Evolutionary conservation across 2,329 filamentous ascomycete genomes (phyloP), one percentile per base, ranked within the genome.

Genomic region (Onygenales sp.): DNA sequence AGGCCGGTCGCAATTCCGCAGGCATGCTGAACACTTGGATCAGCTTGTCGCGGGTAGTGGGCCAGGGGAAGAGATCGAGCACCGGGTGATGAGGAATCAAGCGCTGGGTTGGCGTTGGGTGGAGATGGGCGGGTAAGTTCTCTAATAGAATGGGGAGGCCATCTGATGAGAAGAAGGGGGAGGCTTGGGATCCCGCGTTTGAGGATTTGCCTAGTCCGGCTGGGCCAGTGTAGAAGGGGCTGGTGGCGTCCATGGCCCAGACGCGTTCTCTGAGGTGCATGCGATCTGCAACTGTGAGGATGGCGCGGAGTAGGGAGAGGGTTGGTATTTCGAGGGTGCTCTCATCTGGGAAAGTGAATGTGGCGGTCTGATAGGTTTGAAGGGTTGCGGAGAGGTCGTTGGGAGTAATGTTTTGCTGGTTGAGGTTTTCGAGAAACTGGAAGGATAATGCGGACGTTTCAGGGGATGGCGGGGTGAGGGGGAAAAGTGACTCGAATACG

Each of bases 31-130:
- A 68, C 34, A 82, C 67, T 56, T 70, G 70, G 57, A 84, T 78
- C 39, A 79, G 64, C 53, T 75, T 75, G 56, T 81, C 76, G 6
- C 80, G 70, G 37, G 77, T 75, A 14, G 61, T 67, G 1, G 80
- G 78, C 81, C 80, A 83, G 0, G 80, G 80, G 1, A 83, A 63
- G 32, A 82, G 65, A 61, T 84, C 80, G 9, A 83, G 63, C 10
- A 81, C 54, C 1, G 81, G 79, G 58, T 83, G 80, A 56, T 83
- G 80, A 1, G 77, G 75, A 11, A 80, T 65, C 2, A 69, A 58
- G 7, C 72, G 60, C 60, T 83, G 80, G 0, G 73, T 69, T 8
- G 66, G 52, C 0, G 78, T 82, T 10, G 80, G 80, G 34, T 70
- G 74, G 67, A 79, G 76, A 39, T 75, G 70, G 11, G 53, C 45